Evolutionary conservation across 768 basidiomycete genomes (phyloP).

Genomic region (Tremella yokohamensis): DNA sequence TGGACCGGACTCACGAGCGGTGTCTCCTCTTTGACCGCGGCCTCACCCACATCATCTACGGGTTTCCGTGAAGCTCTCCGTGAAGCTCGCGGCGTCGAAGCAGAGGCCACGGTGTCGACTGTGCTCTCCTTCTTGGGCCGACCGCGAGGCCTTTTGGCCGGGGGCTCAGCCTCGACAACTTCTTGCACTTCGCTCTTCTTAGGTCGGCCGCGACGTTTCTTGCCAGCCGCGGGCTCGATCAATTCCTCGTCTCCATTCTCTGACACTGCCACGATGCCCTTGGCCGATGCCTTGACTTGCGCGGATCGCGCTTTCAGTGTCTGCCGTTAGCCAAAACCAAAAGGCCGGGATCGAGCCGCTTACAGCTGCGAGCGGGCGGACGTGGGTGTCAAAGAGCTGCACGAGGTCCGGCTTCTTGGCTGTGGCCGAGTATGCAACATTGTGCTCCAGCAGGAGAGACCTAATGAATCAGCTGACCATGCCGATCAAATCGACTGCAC

Average conservation of each 20-base stretch:
- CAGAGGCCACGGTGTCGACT: slow-evolving; percentile 5
- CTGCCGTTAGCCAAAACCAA: neutral
- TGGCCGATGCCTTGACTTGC: slow-evolving; percentile 24
- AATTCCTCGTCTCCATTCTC: slow-evolving; percentile 27
- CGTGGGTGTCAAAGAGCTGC: slow-evolving; percentile 31
- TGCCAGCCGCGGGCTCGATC: neutral
- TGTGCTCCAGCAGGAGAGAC: slow-evolving; percentile 39
- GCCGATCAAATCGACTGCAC: neutral
- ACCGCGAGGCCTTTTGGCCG: slow-evolving; percentile 12
- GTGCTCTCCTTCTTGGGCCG: slow-evolving; percentile 9
- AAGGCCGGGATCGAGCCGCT: slow-evolving; percentile 10
- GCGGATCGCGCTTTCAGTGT: slow-evolving; percentile 16
- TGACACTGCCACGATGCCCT: slow-evolving; percentile 31
- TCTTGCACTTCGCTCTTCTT: slow-evolving; percentile 6
- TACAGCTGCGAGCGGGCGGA: slow-evolving; percentile 38
- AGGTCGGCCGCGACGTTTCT: slow-evolving; percentile 4
- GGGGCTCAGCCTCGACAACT: slow-evolving; percentile 1
- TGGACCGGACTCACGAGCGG: neutral
- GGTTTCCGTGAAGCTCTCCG: neutral
- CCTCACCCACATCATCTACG: slow-evolving; percentile 17
- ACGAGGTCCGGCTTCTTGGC: slow-evolving; percentile 48
- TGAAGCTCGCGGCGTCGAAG: neutral
- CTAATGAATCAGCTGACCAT: slow-evolving; percentile 18
- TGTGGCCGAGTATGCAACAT: slow-evolving; percentile 21
- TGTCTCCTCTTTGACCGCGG: slow-evolving; percentile 9